phyloP scores from a whole-genome alignment of 257 asterid genomes.

The Pogostemon cablin region DNA sequence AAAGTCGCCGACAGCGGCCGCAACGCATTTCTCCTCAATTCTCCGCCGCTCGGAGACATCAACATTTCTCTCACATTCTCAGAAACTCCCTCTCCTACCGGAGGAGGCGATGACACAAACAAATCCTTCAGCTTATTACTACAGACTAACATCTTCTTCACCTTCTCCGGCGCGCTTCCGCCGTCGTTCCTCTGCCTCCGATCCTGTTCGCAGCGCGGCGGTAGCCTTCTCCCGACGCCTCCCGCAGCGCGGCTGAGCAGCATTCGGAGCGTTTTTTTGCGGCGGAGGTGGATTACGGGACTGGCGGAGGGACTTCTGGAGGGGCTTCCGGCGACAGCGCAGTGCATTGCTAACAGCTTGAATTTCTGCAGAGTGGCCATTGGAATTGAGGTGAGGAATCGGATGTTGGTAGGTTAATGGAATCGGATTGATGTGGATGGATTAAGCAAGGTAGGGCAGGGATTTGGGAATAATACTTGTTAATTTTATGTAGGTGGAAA shows the following conservation, averaged over 20 bases:
- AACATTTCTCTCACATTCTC: conserved; percentile 46
- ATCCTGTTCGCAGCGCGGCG: conserved; percentile 38
- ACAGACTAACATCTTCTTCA: conserved; percentile 36
- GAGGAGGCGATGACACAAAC: conserved; percentile 77
- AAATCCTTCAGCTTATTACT: conserved; percentile 67
- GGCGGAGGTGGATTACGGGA: conserved; percentile 92
- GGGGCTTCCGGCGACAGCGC: conserved; percentile 86
- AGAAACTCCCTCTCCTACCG: conserved; percentile 47
- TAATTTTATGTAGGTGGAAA: conserved; percentile 1
- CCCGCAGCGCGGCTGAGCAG: conserved; percentile 60
- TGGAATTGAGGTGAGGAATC: background rate
- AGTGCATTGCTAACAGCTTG: conserved; percentile 78
- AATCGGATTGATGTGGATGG: background rate
- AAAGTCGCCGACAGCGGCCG: conserved; percentile 82
- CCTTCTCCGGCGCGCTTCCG: conserved; percentile 38
- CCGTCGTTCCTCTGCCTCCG: conserved; percentile 33
- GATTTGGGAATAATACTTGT: conserved; percentile 24
- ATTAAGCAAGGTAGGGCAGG: background rate
- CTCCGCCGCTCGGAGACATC: conserved; percentile 31
- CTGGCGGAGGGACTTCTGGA: conserved; percentile 80
- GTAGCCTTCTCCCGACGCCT: conserved; percentile 43
- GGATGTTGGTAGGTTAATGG: background rate
- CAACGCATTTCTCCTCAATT: conserved; percentile 43
- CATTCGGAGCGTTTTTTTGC: conserved; percentile 88
- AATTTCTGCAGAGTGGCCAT: conserved; percentile 92